These are phyloP conservation scores for Aureobasidium sp. DNA, from an alignment of 2,329 filamentous ascomycete genomes.

Conservation along the genomic window DNA sequence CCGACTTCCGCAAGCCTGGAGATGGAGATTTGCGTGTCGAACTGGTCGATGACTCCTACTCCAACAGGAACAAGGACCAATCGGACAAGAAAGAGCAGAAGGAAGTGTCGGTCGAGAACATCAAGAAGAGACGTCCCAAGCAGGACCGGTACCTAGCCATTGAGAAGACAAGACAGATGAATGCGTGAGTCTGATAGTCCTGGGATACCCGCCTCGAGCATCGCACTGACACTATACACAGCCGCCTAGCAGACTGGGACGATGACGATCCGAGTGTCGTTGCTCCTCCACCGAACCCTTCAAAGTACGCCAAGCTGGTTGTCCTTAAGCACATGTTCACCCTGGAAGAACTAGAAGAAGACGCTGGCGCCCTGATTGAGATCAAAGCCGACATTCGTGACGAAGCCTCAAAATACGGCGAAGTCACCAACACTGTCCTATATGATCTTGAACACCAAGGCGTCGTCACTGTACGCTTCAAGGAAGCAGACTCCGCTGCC, in stretches of 20 bases:
- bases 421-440: constrained; percentile 83
- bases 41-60: constrained; percentile 75
- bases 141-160: constrained; percentile 81
- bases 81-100: constrained; percentile 61
- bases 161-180: constrained; percentile 81
- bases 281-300: constrained; percentile 46
- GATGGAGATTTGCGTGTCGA: constrained; percentile 69
- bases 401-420: constrained; percentile 77
- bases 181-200: constrained; percentile 41
- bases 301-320: constrained; percentile 68
- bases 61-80: constrained; percentile 53
- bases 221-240: constrained; percentile 30
- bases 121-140: constrained; percentile 47
- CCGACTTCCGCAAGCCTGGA: constrained; percentile 64
- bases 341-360: constrained; percentile 73
- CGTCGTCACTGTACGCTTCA: constrained; percentile 78
- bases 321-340: constrained; percentile 94
- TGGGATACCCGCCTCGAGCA: not conserved
- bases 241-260: constrained; percentile 90
- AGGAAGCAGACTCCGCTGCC: constrained; percentile 60
- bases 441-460: constrained; percentile 83
- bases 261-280: constrained; percentile 66
- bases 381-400: constrained; percentile 93
- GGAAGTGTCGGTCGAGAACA: constrained; percentile 47
- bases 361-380: constrained; percentile 73